Percentiles rank a stretch among this genome's conserved stretches.
These are phyloP conservation scores for Suhomyces pyralidae DNA, from an alignment of 805 yeast species.

Conservation along the genomic window DNA sequence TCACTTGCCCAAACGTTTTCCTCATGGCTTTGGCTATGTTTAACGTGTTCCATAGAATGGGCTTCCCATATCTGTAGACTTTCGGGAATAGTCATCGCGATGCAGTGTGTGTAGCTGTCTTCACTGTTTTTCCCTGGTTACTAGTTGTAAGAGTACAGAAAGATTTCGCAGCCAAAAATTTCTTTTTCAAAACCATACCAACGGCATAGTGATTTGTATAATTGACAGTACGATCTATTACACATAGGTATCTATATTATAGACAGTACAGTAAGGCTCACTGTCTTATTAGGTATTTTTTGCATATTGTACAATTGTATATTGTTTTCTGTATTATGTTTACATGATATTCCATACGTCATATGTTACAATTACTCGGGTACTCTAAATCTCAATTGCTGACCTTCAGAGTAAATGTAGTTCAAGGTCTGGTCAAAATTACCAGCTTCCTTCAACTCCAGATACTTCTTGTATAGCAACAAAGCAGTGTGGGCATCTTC, in stretches of 20 bases:
- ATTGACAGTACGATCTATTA: too few relatives aligned
- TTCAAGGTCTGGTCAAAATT: constrained; percentile 60
- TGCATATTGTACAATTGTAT: too few relatives aligned
- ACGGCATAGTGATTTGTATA: too few relatives aligned
- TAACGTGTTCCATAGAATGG: background rate
- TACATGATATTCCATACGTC: too few relatives aligned
- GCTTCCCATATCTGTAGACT: background rate
- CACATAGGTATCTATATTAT: too few relatives aligned
- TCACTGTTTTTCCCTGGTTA: too few relatives aligned
- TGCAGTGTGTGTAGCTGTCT: too few relatives aligned
- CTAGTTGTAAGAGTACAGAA: background rate
- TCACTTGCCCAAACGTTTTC: background rate
- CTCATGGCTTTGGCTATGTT: background rate
- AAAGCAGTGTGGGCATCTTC: constrained; percentile 94
- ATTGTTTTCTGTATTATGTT: background rate
- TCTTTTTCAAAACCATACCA: background rate
- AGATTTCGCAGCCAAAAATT: background rate
- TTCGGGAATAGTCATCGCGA: background rate
- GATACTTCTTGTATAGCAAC: constrained; percentile 66
- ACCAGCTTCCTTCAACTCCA: constrained; percentile 57
- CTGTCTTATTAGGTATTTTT: too few relatives aligned
- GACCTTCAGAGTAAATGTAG: constrained; percentile 70
- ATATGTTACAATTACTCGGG: constrained; percentile 31
- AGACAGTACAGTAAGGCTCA: too few relatives aligned
- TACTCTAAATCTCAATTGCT: constrained; percentile 49